A percentile compares a stretch with the other conserved stretches of the same genome.
Conservation (phyloP, 1,284 basidiomycete species). For the Fomitopsis palustris region DNA sequence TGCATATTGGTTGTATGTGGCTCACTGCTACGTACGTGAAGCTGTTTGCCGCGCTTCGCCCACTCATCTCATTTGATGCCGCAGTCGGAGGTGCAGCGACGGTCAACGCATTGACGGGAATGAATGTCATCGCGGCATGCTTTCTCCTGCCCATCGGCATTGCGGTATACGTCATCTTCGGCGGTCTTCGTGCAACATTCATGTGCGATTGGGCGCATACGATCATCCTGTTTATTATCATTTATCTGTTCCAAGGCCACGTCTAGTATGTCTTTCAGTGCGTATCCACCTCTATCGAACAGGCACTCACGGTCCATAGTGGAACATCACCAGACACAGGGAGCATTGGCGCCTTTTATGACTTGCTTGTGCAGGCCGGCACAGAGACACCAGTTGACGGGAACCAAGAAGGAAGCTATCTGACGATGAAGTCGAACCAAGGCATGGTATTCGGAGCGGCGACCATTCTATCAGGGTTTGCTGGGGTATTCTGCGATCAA, state of each 20-base stretch:
- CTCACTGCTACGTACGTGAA: conserved; percentile 44
- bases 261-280: conserved; percentile 29
- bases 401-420: conserved; percentile 67
- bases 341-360: conserved; percentile 53
- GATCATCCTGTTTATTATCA: conserved; percentile 40
- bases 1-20: conserved; percentile 78
- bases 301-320: conserved; percentile 33
- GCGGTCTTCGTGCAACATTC: conserved; percentile 52
- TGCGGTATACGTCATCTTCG: conserved; percentile 43
- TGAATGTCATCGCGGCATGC: conserved; percentile 79
- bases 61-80: conserved; percentile 3
- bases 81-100: conserved; percentile 73
- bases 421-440: conserved; percentile 60
- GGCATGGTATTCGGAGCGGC: conserved; percentile 53
- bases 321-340: conserved; percentile 62
- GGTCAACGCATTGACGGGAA: conserved; percentile 77
- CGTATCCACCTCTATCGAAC: neutral
- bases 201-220: conserved; percentile 54
- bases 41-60: too few relatives aligned
- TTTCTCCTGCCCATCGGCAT: conserved; percentile 67
- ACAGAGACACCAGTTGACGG: conserved; percentile 50
- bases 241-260: conserved; percentile 45
- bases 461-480: conserved; percentile 40
- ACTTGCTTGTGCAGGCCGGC: conserved; percentile 52
- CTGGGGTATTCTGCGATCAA: conserved; percentile 49